A percentile compares a stretch with the other conserved stretches of the same genome.
Evolutionary conservation across 345 rosid genomes (phyloP).

Genomic region (Gossypium mustelinum): DNA sequence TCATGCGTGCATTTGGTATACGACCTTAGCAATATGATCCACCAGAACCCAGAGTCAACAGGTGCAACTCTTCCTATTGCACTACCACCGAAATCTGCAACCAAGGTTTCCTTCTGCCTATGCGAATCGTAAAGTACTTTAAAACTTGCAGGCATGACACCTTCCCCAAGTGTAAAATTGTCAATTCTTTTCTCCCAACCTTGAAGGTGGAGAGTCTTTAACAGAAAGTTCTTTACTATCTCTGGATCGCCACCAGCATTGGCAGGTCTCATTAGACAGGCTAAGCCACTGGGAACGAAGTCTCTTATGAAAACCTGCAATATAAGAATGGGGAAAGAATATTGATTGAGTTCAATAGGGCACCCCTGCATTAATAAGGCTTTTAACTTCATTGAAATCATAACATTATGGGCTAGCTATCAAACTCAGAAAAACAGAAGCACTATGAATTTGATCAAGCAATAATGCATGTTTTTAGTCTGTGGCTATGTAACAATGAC

Average conservation of each 20-base stretch:
- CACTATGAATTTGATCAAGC: background rate
- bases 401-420: background rate
- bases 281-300: background rate
- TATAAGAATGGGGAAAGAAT: background rate
- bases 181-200: background rate
- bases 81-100: background rate
- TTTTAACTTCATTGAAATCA: background rate
- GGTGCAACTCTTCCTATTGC: background rate
- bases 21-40: constrained; percentile 29
- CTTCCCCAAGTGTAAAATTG: background rate
- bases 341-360: background rate
- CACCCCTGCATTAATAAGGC: background rate
- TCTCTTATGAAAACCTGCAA: background rate
- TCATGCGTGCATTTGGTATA: constrained; percentile 53
- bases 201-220: background rate
- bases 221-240: background rate
- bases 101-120: background rate
- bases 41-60: background rate
- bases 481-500: too few relatives aligned
- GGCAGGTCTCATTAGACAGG: background rate
- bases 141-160: background rate
- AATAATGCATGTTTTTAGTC: too few relatives aligned
- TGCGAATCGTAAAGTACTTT: background rate
- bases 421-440: background rate
- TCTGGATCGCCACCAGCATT: background rate